Base-by-base conservation (phyloP, 805 yeast genomes). In the Myxozyma lipomycoides region DNA sequence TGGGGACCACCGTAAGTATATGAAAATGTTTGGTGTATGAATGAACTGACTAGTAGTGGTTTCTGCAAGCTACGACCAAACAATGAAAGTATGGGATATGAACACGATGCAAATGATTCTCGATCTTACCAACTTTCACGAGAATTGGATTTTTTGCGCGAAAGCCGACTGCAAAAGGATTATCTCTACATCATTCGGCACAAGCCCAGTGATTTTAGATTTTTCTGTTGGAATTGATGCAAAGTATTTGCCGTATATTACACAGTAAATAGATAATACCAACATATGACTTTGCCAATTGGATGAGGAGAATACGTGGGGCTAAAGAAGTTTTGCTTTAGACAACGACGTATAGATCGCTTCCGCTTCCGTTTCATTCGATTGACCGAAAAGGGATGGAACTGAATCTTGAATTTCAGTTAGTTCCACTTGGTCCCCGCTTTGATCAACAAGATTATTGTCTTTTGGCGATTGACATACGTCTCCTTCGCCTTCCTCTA, bases 61-160 rank as follows among this genome's bases (percentile, higher is more conserved):
- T 3, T 65, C 72, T 4, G 72, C 67, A 26, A 61, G 68, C 15
- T 68, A 70, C 46, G 73, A 69, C 50, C 60, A 61, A 46, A 63
- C 69, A 15, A 61, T 70, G 42, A 62, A 67, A 35, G 58, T 69
- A 1, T 69, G 73, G 73, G 67, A 67, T 34, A 41, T 64, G 24
- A 59, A 64, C 17, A 42, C 60, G 2, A 61, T 67, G 12, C 40
- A 52, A 30, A 53, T 62, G 26, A 17, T 65, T 4, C 45, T 62
- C 3, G 63, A 63, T 24, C 42, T 65, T 18, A 48, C 55, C 3
- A 65, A 65, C 2, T 64, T 52, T 51, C 70, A 68, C 45, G 67
- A 65, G 1, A 64, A 66, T 43, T 65, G 70, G 67, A 53, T 68
- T 4, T 64, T 69, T 40, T 55, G 67, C 17, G 70, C 66, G 12